Conservation (phyloP, 805 yeast genomes). For the Jamesozyma lodderae region DNA sequence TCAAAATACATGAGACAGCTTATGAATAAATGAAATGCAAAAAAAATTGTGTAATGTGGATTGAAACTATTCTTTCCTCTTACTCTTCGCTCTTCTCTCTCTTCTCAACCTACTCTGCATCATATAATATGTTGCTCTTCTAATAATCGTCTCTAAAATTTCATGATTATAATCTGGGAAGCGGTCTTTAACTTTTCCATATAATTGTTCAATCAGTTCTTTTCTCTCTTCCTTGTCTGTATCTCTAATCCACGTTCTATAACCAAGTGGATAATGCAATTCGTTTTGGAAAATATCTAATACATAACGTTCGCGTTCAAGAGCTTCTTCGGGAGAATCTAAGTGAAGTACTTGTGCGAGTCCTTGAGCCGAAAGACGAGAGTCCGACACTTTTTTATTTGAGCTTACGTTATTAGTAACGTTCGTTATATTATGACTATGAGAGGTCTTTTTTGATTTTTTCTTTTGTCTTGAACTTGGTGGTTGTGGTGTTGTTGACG, state of each 20-base stretch:
- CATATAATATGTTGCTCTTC: constrained; percentile 71
- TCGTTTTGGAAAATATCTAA: constrained; percentile 45
- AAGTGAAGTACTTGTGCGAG: constrained; percentile 44
- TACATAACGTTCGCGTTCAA: constrained; percentile 44
- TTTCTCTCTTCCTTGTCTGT: constrained; percentile 49
- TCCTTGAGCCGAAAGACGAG: constrained; percentile 50
- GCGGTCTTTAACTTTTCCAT: constrained; percentile 36
- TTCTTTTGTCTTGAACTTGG: neutral
- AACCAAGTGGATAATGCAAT: constrained; percentile 65
- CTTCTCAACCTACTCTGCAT: constrained; percentile 73
- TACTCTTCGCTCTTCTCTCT: constrained; percentile 46
- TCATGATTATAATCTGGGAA: constrained; percentile 42
- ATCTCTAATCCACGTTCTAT: constrained; percentile 78
- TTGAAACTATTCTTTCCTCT: constrained; percentile 13
- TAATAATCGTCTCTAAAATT: constrained; percentile 56
- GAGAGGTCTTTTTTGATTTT: constrained; percentile 2
- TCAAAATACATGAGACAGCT: too few species aligned
- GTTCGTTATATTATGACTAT: constrained; percentile 6
- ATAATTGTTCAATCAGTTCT: constrained; percentile 41
- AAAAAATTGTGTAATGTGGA: too few species aligned
- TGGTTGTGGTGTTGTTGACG: neutral
- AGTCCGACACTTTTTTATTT: constrained; percentile 33
- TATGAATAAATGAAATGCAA: too few species aligned
- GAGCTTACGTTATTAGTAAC: constrained; percentile 1
- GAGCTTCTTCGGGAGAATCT: constrained; percentile 44